These are phyloP conservation scores for Monosporascus sp. DNA, from an alignment of 2,329 filamentous ascomycete genomes.

Conservation along the genomic window DNA sequence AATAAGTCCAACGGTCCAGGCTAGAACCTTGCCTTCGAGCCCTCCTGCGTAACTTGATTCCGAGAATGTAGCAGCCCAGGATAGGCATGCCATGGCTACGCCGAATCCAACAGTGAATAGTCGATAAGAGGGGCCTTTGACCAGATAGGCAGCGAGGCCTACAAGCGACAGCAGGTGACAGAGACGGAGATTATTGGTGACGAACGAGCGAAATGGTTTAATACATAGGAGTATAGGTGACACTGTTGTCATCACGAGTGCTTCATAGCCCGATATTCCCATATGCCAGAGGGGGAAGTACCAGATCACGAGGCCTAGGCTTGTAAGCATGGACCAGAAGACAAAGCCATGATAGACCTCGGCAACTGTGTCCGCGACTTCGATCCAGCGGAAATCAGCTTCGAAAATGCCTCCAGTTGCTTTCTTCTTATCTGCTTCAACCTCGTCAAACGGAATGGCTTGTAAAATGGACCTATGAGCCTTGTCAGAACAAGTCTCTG, in stretches of 20 bases:
- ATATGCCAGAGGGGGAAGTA: conserved; percentile 99
- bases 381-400: conserved; percentile 65
- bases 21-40: conserved; percentile 75
- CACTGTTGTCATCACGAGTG: conserved; percentile 75
- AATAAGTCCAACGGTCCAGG: conserved; percentile 76
- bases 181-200: conserved; percentile 62
- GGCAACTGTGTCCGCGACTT: conserved; percentile 73
- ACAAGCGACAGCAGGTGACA: conserved; percentile 72
- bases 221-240: conserved; percentile 76
- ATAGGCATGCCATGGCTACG: conserved; percentile 72
- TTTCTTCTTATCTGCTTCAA: conserved; percentile 76
- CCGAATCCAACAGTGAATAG: conserved; percentile 78
- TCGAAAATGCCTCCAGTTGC: conserved; percentile 65
- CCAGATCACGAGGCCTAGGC: conserved; percentile 85
- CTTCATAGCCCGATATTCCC: conserved; percentile 96
- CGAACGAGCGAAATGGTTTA: conserved; percentile 59
- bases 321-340: conserved; percentile 93
- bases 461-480: conserved; percentile 41
- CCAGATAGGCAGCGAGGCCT: conserved; percentile 74
- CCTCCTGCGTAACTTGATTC: conserved; percentile 69
- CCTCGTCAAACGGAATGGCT: conserved; percentile 40
- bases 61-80: conserved; percentile 77
- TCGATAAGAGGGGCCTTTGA: conserved; percentile 66
- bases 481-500: conserved; percentile 16
- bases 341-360: conserved; percentile 93